phyloP scores from a whole-genome alignment of 768 basidiomycete species.

The Cubamyces lactineus region DNA sequence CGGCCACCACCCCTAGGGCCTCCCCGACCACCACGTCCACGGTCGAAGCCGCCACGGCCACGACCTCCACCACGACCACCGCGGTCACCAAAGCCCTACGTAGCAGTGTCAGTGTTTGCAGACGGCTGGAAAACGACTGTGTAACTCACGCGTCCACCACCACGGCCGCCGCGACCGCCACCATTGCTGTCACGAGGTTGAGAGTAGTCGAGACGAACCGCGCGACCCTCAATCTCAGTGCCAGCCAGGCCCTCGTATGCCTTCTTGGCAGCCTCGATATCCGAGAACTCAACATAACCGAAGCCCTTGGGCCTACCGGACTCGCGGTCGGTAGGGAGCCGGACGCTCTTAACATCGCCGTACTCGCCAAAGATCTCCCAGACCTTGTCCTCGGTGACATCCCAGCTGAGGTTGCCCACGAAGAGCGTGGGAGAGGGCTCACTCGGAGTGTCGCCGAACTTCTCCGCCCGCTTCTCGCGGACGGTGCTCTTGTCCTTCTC shows the following conservation, averaged over 20 bases:
- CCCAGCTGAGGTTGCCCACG: constrained; percentile 88
- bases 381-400: constrained; percentile 76
- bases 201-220: constrained; percentile 83
- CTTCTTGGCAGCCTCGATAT: constrained; percentile 76
- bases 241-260: constrained; percentile 74
- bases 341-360: constrained; percentile 82
- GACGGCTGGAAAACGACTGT: neutral
- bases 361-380: constrained; percentile 92
- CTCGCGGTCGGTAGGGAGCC: constrained; percentile 92
- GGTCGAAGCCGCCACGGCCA: constrained; percentile 42
- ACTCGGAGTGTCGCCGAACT: constrained; percentile 72
- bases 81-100: constrained; percentile 37
- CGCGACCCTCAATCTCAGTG: constrained; percentile 78
- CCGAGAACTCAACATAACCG: constrained; percentile 93
- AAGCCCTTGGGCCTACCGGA: constrained; percentile 92
- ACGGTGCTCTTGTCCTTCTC: constrained; percentile 57
- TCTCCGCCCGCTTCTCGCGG: constrained; percentile 71
- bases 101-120: neutral
- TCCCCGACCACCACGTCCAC: constrained; percentile 45
- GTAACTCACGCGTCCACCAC: constrained; percentile 36
- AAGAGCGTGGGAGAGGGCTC: constrained; percentile 80
- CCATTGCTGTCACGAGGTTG: constrained; percentile 73
- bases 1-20: constrained; percentile 44
- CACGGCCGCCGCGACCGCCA: constrained; percentile 44
- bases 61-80: constrained; percentile 45